Base-by-base conservation (phyloP, 352 stramenopile genomes). In the Thalassiosira exigua region DNA sequence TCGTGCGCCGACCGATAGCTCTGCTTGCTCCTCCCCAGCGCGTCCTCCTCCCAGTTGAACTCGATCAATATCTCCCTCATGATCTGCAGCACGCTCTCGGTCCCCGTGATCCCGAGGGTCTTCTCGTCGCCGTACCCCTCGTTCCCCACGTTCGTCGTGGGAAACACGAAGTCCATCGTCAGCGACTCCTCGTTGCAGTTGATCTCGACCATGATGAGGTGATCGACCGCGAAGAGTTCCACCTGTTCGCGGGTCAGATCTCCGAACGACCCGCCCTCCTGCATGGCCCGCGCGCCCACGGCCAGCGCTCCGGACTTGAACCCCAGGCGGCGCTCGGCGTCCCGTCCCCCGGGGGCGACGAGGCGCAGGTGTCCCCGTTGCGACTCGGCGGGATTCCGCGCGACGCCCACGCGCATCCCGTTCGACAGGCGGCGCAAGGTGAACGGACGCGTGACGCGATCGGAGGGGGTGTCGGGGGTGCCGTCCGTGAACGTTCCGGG, bases 201-300 rank as follows among this genome's bases (percentile, higher is more conserved):
- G 42, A 96, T 95, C 68, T 96, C 91, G 0, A 96, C 93, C 92
- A 96, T 96, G 12, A 96, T 85, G 7, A 96, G 79, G 75, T 95
- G 90, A 65, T 96, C 92, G 29, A 96, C 93, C 54, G 93, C 96
- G 74, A 97, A 97, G 0, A 97, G 76, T 80, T 97, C 94, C 12
- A 97, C 93, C 79, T 96, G 91, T 69, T 97, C 92, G 50, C 94
- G 90, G 22, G 85, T 90, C 79, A 91, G 96, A 17, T 66, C 74
- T 29, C 83, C 86, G 69, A 96, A 95, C 1, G 92, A 92, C 30
- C 94, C 94, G 42, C 94, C 94, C 74, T 97, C 94, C 82, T 96
- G 93, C 90, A 97, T 96, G 14, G 93, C 94, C 39, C 91, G 82
- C 9, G 93, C 87, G n/a, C 93, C 94, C 4, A 97, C 79, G 9